These are phyloP conservation scores for Barnettozyma sucrosica DNA, from an alignment of 805 yeast genomes.

Conservation along the genomic window DNA sequence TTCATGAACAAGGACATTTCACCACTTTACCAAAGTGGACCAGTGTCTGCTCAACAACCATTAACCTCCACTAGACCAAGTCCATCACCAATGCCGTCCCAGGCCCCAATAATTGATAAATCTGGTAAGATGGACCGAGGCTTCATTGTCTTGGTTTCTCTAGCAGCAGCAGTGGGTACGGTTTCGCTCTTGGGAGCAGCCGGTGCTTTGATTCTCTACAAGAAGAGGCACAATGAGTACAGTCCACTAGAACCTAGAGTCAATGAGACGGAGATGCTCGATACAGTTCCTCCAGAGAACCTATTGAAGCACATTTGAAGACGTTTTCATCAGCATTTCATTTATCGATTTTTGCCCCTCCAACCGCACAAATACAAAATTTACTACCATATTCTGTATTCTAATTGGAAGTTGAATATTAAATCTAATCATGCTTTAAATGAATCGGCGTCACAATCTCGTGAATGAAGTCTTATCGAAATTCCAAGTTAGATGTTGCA, in stretches of 20 bases:
- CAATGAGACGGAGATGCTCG: constrained; percentile 55
- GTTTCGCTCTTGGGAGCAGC: constrained; percentile 36
- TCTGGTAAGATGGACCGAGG: constrained; percentile 40
- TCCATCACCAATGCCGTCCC: constrained; percentile 13
- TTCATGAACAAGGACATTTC: constrained; percentile 35
- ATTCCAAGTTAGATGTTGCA: not conserved
- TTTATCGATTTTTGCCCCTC: not conserved
- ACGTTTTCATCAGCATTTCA: not conserved
- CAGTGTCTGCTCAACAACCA: constrained; percentile 14
- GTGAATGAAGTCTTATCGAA: not conserved
- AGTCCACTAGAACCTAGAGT: constrained; percentile 47
- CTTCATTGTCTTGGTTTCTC: constrained; percentile 60
- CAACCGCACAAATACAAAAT: no score
- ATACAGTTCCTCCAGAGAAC: constrained; percentile 56
- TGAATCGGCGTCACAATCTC: not conserved
- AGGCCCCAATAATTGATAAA: constrained; percentile 1
- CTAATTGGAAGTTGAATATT: not conserved
- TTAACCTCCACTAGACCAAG: constrained; percentile 11
- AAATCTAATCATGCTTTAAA: not conserved
- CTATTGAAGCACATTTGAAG: constrained; percentile 32
- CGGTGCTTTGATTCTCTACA: constrained; percentile 33
- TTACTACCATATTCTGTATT: not conserved
- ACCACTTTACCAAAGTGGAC: constrained; percentile 25
- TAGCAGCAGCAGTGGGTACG: constrained; percentile 59
- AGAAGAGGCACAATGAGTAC: constrained; percentile 35